These are phyloP conservation scores for Dactylellina cionopaga DNA, from an alignment of 2,329 filamentous ascomycete genomes.

Conservation along the genomic window DNA sequence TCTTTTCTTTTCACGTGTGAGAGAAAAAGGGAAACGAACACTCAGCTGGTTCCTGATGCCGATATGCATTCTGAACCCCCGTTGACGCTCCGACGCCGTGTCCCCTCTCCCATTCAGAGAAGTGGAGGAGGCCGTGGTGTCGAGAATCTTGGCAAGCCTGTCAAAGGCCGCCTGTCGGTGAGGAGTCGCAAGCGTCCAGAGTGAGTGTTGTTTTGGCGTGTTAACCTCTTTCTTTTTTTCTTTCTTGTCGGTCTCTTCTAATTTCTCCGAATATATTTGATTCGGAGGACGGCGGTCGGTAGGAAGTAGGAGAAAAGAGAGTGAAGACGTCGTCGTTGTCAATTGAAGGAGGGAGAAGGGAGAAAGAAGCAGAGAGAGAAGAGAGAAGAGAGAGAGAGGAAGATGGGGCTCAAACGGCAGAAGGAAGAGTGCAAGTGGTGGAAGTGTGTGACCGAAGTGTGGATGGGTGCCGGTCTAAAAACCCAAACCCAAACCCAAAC, in stretches of 20 bases:
- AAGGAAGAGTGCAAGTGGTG: neutral
- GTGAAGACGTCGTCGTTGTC: neutral
- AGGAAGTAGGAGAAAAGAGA: neutral
- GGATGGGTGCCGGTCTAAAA: too few relatives aligned
- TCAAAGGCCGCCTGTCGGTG: constrained; percentile 33
- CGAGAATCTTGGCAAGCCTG: constrained; percentile 34
- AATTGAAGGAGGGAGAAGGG: neutral
- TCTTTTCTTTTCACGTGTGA: constrained; percentile 3
- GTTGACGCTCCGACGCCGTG: neutral
- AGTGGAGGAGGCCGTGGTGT: constrained; percentile 11
- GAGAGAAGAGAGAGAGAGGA: neutral
- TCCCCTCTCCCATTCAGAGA: constrained; percentile 5
- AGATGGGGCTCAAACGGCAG: constrained; percentile 5
- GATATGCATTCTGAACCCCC: constrained; percentile 39
- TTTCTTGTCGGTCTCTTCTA: neutral
- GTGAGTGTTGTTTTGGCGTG: constrained; percentile 4
- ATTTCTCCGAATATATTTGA: neutral
- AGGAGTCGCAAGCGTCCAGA: constrained; percentile 10
- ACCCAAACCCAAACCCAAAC: too few relatives aligned
- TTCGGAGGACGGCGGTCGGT: too few relatives aligned
- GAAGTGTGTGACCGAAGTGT: too few relatives aligned
- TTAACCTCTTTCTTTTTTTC: neutral
- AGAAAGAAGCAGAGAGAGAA: neutral
- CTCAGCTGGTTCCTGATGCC: constrained; percentile 49
- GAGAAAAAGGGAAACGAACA: constrained; percentile 13